Evolutionary conservation across 2,329 filamentous ascomycete genomes (phyloP).

Genomic region (Thielaviopsis cerberus): DNA sequence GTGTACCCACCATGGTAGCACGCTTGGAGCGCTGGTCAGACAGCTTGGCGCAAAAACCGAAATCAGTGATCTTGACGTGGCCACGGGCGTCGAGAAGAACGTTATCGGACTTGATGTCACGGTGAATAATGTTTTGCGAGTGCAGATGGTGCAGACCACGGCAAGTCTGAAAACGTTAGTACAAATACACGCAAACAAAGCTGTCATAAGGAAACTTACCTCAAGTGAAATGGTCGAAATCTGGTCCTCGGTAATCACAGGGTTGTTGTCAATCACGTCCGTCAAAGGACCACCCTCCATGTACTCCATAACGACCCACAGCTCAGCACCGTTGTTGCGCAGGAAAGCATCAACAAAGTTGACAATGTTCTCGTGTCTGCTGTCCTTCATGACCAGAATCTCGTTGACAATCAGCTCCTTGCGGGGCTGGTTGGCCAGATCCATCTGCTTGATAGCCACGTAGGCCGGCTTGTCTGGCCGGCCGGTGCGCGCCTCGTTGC

Average conservation of each 20-base stretch:
- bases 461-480: constrained; percentile 34
- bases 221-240: constrained; percentile 94
- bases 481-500: constrained; percentile 46
- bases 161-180: constrained; percentile 50
- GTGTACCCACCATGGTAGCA: constrained; percentile 96
- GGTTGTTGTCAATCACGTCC: constrained; percentile 97
- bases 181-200: constrained; percentile 14
- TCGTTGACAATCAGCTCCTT: constrained; percentile 99
- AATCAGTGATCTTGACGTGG: constrained; percentile 97
- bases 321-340: constrained; percentile 78
- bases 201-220: constrained; percentile 31
- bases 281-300: constrained; percentile 98
- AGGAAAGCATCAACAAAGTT: constrained; percentile 96
- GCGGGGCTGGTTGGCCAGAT: constrained; percentile 84
- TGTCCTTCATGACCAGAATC: constrained; percentile 99
- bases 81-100: constrained; percentile 84
- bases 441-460: constrained; percentile 99
- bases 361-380: constrained; percentile 93
- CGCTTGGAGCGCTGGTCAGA: constrained; percentile 94
- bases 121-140: constrained; percentile 90
- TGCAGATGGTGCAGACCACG: constrained; percentile 87
- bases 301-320: constrained; percentile 99
- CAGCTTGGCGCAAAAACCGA: constrained; percentile 96
- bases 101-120: constrained; percentile 99
- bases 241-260: constrained; percentile 82